Evolutionary conservation across 192 early-diverging fungal genomes (phyloP).

Genomic region (Umbelopsis sp.): DNA sequence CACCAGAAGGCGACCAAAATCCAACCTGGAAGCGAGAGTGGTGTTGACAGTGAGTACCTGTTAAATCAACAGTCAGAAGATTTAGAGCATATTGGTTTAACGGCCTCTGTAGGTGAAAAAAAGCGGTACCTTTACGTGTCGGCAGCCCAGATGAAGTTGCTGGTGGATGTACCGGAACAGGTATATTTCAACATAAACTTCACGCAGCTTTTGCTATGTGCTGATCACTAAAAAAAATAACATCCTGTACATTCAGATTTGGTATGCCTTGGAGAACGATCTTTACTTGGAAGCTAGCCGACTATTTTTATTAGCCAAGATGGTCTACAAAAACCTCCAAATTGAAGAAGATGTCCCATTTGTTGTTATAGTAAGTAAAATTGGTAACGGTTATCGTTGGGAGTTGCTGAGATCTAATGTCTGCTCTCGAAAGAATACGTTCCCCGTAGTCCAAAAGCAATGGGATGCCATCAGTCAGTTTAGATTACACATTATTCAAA

Average conservation of each 20-base stretch:
- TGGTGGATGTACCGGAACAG: conserved; percentile 88
- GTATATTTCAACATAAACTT: conserved; percentile 37
- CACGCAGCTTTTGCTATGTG: not conserved
- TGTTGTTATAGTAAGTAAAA: conserved; percentile 24
- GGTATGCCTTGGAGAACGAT: conserved; percentile 75
- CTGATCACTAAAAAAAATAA: not conserved
- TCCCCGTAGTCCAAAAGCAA: conserved; percentile 80
- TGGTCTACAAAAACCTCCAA: conserved; percentile 70
- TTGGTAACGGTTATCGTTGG: not conserved
- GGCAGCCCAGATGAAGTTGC: conserved; percentile 79
- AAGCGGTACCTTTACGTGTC: conserved; percentile 62
- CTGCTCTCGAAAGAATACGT: conserved; percentile 53
- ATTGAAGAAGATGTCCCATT: conserved; percentile 42
- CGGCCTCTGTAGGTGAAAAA: conserved; percentile 49
- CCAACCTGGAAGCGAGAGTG: not conserved
- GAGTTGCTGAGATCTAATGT: conserved; percentile 20
- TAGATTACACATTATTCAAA: conserved; percentile 73
- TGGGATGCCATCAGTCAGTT: conserved; percentile 84
- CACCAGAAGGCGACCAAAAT: conserved; percentile 35
- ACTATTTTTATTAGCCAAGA: conserved; percentile 68
- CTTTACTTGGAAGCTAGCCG: conserved; percentile 70
- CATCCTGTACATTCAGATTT: conserved; percentile 57
- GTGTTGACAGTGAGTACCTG: not conserved
- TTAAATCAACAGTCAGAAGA: not conserved
- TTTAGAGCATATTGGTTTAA: not conserved